A percentile compares a stretch with the other conserved stretches of the same genome.
Evolutionary conservation across 208 protist genomes (phyloP).

Genomic region (Leishmania lainsoni): DNA sequence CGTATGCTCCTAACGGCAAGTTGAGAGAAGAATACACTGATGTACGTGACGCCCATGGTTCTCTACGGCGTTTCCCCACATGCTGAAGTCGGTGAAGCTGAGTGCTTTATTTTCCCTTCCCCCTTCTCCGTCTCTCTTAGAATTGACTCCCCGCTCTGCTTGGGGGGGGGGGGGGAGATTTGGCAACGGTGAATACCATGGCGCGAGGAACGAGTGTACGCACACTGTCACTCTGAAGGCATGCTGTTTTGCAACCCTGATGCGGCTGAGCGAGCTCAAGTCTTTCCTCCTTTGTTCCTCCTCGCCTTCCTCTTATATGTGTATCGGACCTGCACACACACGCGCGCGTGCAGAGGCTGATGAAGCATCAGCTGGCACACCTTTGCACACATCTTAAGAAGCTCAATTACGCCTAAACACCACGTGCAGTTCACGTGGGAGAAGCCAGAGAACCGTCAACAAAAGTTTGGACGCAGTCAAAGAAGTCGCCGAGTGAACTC

Average conservation of each 20-base stretch:
- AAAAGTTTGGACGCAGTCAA: no score
- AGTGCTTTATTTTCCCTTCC: neutral
- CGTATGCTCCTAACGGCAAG: neutral
- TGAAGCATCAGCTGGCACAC: neutral
- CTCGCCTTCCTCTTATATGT: neutral
- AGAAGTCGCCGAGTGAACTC: no score
- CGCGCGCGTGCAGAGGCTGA: neutral
- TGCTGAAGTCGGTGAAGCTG: neutral
- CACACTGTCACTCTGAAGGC: neutral
- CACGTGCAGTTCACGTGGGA: neutral
- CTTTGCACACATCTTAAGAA: neutral
- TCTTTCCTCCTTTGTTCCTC: neutral
- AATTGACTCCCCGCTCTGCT: neutral
- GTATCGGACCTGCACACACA: neutral
- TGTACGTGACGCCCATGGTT: neutral
- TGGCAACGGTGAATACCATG: neutral
- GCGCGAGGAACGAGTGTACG: neutral
- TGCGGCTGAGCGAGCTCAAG: neutral
- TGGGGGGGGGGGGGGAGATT: neutral
- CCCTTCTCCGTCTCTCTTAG: neutral
- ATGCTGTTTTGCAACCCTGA: neutral
- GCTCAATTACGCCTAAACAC: neutral
- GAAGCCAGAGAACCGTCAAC: no score
- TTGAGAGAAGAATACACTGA: neutral
- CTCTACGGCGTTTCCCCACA: neutral